Evolutionary conservation across 176 grass and related monocot species (phyloP).

Genomic region (Phoenix roebelenii): DNA sequence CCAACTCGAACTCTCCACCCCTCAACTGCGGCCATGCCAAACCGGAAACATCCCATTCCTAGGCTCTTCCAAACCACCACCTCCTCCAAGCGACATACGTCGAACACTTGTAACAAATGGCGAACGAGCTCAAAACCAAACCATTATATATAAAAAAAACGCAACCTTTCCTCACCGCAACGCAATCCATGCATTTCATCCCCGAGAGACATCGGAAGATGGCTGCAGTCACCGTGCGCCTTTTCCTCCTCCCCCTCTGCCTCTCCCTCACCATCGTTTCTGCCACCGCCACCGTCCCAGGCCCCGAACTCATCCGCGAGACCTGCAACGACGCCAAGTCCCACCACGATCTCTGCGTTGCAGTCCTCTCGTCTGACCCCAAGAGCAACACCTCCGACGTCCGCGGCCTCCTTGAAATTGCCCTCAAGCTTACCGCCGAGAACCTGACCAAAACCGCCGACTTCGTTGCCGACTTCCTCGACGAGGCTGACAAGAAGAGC

Average conservation of each 20-base stretch:
- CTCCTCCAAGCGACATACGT: too few species aligned
- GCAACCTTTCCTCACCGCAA: too few species aligned
- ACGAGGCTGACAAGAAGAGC: conserved; percentile 25
- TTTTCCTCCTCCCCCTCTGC: conserved; percentile 15
- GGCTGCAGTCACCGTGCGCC: too few species aligned
- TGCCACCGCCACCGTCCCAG: neutral
- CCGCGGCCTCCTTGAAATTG: conserved; percentile 26
- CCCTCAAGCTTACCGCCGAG: conserved; percentile 29
- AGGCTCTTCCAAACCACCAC: too few species aligned
- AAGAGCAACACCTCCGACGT: conserved; percentile 24
- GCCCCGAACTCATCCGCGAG: conserved; percentile 22
- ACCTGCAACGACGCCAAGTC: conserved; percentile 40
- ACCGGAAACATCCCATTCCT: too few species aligned
- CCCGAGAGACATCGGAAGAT: too few species aligned
- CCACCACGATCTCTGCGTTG: conserved; percentile 45
- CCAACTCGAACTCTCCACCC: too few species aligned
- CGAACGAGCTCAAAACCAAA: too few species aligned
- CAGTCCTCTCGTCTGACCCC: conserved; percentile 30
- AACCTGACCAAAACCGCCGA: conserved; percentile 41
- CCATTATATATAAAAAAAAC: too few species aligned
- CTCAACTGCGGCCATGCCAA: too few species aligned
- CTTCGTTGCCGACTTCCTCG: conserved; percentile 28
- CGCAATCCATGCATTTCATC: too few species aligned
- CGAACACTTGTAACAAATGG: too few species aligned
- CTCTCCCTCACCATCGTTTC: conserved; percentile 30